Base-by-base conservation (phyloP, 1,139 yeast species). In the Sugiyamaella castrensis region DNA sequence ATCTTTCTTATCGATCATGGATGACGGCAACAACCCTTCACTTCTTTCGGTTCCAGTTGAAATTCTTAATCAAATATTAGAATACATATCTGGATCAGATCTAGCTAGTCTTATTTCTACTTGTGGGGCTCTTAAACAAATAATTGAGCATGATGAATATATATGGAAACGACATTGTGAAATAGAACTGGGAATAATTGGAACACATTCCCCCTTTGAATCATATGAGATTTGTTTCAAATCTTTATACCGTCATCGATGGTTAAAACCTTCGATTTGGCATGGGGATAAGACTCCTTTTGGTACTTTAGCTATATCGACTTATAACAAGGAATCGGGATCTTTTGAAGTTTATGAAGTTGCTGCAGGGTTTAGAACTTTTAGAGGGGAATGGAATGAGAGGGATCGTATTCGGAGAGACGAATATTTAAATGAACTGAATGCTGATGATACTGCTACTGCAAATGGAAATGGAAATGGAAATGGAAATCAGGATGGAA, bases 251-350 rank as follows among this genome's bases (percentile, higher is more conserved):
- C 51, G 45, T 5, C 63, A 60, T 41, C 37, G 51, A 15, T 64
- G 67, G 67, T 51, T 65, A 24, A 50, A 56, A 35, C 53, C 59
- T 19, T 50, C 63, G 5, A 35, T 65, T 2, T 65, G 69, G 69
- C 56, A 56, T 43, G 68, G 68, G 24, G 64, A 64, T 41, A 52
- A 54, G 31, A 53, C 50, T 9, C 58, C 55, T 24, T 60, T 58
- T 49, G 69, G 69, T 8, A 57, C 60, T 8, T 34, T 65, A 11
- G 47, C 59, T 40, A 48, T 59, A 27, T 55, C 65, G n/a, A 48
- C 48, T 16, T 64, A 62, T 50, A 55, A 60, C 40, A 49, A 53
- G 9, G 31, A 32, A n/a, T 41, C 47, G 0, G 63, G 63, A 8
- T 44, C 49, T 26, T 44, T 60, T 19, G 58, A 57, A 32, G 47